Percentiles rank a stretch among this genome's conserved stretches.
Conservation (phyloP, 257 asterid species). For the Jacaranda mimosifolia region DNA sequence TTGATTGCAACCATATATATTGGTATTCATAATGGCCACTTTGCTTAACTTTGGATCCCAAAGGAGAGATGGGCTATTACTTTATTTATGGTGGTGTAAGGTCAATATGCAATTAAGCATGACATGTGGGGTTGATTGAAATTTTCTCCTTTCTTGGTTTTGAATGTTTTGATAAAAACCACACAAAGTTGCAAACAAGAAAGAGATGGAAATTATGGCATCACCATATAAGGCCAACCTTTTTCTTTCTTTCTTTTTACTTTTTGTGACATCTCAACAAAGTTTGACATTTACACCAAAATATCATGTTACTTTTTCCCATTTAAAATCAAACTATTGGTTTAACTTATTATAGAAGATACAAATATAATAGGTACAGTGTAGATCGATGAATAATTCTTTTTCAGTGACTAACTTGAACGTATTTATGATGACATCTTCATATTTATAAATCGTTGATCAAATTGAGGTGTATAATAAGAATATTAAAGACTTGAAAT, state of each 20-base stretch:
- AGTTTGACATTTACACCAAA: neutral
- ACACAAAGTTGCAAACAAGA: neutral
- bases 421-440: too few species aligned
- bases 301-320: too few species aligned
- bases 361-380: too few species aligned
- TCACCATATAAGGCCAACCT: neutral
- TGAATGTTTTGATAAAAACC: neutral
- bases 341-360: too few species aligned
- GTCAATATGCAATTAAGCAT: conserved; percentile 23
- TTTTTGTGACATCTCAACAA: neutral
- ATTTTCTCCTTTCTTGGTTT: neutral
- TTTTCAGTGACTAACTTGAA: too few species aligned
- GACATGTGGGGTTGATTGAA: neutral
- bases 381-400: too few species aligned
- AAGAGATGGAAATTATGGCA: too few species aligned
- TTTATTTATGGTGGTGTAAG: conserved; percentile 10
- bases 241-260: neutral
- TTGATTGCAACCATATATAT: neutral
- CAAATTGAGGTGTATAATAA: too few species aligned
- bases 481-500: too few species aligned
- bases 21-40: neutral
- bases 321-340: too few species aligned
- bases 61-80: neutral
- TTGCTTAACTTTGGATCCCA: neutral
- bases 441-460: too few species aligned